These are phyloP conservation scores for Neospermospora avenae DNA, from an alignment of 2,329 filamentous ascomycete genomes.

Conservation along the genomic window DNA sequence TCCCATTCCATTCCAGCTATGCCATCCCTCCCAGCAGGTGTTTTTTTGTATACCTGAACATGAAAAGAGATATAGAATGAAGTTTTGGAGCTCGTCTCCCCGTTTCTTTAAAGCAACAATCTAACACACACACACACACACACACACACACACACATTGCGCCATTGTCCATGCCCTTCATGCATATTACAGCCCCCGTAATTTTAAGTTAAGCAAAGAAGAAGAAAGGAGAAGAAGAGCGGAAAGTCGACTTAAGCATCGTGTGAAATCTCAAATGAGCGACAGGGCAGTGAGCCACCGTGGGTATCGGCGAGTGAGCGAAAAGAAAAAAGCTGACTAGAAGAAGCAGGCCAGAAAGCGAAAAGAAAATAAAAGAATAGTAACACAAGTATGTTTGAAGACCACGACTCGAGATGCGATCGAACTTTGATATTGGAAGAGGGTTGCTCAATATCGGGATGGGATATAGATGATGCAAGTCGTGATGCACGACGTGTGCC, in stretches of 20 bases:
- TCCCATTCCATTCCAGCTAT: not conserved
- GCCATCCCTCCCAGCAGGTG: not conserved
- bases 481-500: not conserved
- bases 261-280: not conserved
- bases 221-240: slow-evolving; percentile 3
- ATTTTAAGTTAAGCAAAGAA: not conserved
- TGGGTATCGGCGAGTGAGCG: slow-evolving; percentile 11
- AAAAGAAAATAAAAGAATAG: slow-evolving; percentile 7
- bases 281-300: slow-evolving; percentile 4
- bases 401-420: not conserved
- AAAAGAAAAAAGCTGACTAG: slow-evolving; percentile 1
- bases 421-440: not conserved
- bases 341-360: not conserved
- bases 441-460: not conserved
- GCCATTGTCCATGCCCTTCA: not conserved
- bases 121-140: not conserved
- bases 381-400: slow-evolving; percentile 8
- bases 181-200: not conserved
- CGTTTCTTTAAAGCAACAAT: not conserved
- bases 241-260: not conserved
- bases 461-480: not conserved
- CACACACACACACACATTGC: slow-evolving; percentile 1
- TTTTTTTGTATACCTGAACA: not conserved
- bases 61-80: not conserved
- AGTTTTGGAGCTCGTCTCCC: not conserved